A percentile compares a stretch with the other conserved stretches of the same genome.
Evolutionary conservation across 805 yeast species (phyloP).

Genomic region (Ogataea paraovalis): DNA sequence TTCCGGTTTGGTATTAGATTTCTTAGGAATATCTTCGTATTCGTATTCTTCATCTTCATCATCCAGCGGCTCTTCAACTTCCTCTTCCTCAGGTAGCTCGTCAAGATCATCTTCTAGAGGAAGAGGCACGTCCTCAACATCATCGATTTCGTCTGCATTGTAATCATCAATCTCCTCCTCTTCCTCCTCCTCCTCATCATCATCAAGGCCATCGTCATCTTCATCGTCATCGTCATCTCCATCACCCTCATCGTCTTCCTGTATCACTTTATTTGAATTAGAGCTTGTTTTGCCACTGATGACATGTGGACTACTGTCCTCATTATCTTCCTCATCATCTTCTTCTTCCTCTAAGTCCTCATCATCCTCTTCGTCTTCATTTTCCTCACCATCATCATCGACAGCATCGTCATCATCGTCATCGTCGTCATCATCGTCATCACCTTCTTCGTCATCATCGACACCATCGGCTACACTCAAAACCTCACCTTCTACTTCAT

Average conservation of each 20-base stretch:
- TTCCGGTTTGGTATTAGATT: constrained; percentile 1
- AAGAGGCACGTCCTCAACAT: constrained; percentile 5
- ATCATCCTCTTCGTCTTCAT: constrained; percentile 6
- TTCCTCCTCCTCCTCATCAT: constrained; percentile 10
- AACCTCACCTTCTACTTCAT: not conserved
- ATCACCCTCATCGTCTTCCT: not conserved
- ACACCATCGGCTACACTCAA: not conserved
- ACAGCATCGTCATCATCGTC: constrained; percentile 3
- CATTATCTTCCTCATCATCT: constrained; percentile 9
- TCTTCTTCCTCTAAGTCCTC: constrained; percentile 5
- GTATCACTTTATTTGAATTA: not conserved
- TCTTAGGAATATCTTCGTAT: not conserved
- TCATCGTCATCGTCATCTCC: not conserved
- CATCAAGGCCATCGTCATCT: not conserved
- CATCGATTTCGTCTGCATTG: constrained; percentile 18
- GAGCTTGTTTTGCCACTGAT: not conserved
- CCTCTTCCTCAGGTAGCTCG: constrained; percentile 30
- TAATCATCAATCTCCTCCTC: constrained; percentile 12
- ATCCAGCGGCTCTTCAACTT: constrained; percentile 8
- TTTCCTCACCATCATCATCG: constrained; percentile 1
- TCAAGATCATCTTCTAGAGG: constrained; percentile 22
- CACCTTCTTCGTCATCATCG: not conserved
- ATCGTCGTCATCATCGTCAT: not conserved
- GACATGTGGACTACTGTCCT: constrained; percentile 12
- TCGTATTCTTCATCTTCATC: constrained; percentile 5